Conservation (phyloP, 345 rosid genomes). For the Pistacia atlantica region DNA sequence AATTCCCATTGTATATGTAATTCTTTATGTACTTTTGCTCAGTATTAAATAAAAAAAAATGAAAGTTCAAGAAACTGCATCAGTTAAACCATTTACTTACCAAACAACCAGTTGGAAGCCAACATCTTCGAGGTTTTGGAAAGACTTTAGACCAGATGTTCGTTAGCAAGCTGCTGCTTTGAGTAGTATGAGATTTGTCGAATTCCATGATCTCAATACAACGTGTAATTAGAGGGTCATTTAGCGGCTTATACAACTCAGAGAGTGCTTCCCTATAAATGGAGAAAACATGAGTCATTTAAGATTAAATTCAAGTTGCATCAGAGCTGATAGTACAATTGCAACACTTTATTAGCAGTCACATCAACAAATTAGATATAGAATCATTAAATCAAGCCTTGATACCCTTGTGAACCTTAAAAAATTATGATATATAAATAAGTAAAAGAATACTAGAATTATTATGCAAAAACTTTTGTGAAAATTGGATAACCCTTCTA, state of each 20-base stretch:
- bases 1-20: not conserved
- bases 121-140: constrained; percentile 84
- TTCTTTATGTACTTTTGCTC: too few relatives aligned
- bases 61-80: not conserved
- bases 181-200: constrained; percentile 38
- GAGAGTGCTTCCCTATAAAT: constrained; percentile 54
- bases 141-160: constrained; percentile 74
- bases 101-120: constrained; percentile 99
- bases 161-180: constrained; percentile 33
- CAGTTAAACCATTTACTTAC: constrained; percentile 40
- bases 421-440: not conserved
- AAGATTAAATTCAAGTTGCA: constrained; percentile 12
- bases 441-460: not conserved
- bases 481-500: not conserved
- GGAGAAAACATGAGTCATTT: constrained; percentile 21
- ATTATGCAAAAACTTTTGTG: not conserved
- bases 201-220: constrained; percentile 71
- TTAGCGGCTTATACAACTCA: constrained; percentile 72
- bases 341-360: not conserved
- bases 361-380: not conserved
- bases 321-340: not conserved
- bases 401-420: not conserved
- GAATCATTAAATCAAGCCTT: not conserved
- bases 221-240: constrained; percentile 69
- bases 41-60: not conserved